Conservation (phyloP, 179 eudicot genomes). For the Beta corolliflora region DNA sequence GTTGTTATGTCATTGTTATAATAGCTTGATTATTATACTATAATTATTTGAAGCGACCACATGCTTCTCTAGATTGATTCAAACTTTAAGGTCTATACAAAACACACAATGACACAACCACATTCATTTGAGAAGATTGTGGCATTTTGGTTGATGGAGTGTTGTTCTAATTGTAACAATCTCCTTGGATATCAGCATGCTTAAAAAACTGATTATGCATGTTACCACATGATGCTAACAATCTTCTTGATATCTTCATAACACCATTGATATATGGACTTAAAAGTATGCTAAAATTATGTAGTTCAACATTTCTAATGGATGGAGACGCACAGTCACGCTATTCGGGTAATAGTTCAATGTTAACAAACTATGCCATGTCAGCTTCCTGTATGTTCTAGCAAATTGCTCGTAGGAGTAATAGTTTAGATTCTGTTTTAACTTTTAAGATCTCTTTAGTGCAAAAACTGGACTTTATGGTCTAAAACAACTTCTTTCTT, state of each 20-base stretch:
- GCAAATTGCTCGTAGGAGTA: no score
- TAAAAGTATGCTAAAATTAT: no score
- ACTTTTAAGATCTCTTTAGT: no score
- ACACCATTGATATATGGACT: not conserved
- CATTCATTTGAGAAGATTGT: conserved; percentile 14
- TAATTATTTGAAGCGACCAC: not conserved
- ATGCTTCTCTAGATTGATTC: conserved; percentile 5
- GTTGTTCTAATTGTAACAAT: conserved; percentile 10
- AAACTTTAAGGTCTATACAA: not conserved
- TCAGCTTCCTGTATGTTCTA: no score
- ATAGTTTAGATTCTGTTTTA: no score
- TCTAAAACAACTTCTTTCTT: no score
- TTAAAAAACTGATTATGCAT: not conserved
- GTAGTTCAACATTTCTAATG: no score
- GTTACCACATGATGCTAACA: not conserved
- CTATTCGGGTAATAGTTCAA: no score
- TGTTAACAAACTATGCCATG: no score
- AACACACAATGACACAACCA: conserved; percentile 10
- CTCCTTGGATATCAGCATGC: not conserved
- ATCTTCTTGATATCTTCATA: not conserved
- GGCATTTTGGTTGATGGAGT: conserved; percentile 9
- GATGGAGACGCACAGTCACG: no score
- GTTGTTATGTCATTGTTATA: not conserved
- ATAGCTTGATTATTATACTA: not conserved
- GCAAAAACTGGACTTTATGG: no score